Percentiles rank a stretch among this genome's conserved stretches.
Evolutionary conservation across 176 grass and related monocot genomes (phyloP).

Genomic region (Pontederia paniculata): DNA sequence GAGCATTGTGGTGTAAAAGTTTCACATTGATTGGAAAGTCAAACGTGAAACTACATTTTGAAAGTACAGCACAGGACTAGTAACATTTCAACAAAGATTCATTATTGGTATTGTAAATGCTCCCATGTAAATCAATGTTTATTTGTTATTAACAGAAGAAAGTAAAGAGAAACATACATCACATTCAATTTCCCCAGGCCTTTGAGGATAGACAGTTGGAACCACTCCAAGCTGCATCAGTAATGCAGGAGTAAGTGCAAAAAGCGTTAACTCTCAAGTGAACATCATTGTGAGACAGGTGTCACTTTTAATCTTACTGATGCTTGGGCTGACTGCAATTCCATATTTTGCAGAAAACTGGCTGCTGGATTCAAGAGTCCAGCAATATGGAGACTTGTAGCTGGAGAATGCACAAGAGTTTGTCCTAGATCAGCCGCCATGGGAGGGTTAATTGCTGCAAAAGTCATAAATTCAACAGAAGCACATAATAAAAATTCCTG

Average conservation of each 20-base stretch:
- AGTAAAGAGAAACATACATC: conserved; percentile 38
- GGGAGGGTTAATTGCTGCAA: conserved; percentile 46
- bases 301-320: conserved; percentile 21
- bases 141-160: neutral
- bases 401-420: conserved; percentile 29
- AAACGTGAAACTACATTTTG: too few relatives aligned
- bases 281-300: neutral
- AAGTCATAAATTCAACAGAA: neutral
- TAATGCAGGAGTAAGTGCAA: conserved; percentile 15
- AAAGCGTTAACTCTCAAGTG: neutral
- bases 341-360: conserved; percentile 45
- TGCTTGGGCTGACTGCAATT: conserved; percentile 31
- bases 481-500: neutral
- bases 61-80: too few relatives aligned
- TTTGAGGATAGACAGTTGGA: conserved; percentile 64
- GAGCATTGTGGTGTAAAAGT: too few relatives aligned
- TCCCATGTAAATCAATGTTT: neutral
- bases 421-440: conserved; percentile 27
- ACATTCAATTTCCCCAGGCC: conserved; percentile 76
- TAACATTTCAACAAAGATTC: too few relatives aligned
- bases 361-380: conserved; percentile 40
- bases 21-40: too few relatives aligned
- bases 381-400: conserved; percentile 19
- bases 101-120: too few relatives aligned
- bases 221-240: conserved; percentile 27